Evolutionary conservation across 1,139 yeast species (phyloP).

Genomic region (Candida tetrigidarum): DNA sequence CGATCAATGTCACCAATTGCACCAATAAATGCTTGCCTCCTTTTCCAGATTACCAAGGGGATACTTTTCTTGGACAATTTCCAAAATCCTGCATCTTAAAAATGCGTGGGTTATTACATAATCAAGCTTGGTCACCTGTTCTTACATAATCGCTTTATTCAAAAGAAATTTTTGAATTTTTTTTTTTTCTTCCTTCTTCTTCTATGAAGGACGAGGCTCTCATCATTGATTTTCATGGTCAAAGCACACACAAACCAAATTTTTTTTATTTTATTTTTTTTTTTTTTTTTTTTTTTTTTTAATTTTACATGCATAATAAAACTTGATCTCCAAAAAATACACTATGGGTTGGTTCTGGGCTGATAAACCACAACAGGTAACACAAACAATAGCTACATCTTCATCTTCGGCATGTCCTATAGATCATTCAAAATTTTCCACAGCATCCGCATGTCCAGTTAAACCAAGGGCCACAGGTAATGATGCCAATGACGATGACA

Average conservation of each 20-base stretch:
- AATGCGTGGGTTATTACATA: background rate
- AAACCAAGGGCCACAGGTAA: conserved; percentile 6
- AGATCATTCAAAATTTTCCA: conserved; percentile 22
- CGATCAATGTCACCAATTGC: too few species aligned
- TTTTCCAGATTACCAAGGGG: too few species aligned
- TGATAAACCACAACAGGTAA: conserved; percentile 25
- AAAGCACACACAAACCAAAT: background rate
- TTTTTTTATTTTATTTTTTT: background rate
- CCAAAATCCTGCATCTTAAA: background rate
- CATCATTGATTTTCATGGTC: background rate
- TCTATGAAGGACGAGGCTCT: too few species aligned
- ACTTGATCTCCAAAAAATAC: background rate
- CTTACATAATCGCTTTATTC: background rate
- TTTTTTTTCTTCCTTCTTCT: background rate
- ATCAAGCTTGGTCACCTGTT: background rate
- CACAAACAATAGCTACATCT: conserved; percentile 10
- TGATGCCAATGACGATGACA: conserved; percentile 7
- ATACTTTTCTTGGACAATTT: too few species aligned
- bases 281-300: background rate
- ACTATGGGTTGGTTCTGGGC: conserved; percentile 91
- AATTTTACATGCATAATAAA: background rate
- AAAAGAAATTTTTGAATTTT: background rate
- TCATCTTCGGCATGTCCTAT: conserved; percentile 33
- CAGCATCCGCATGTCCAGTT: conserved; percentile 16
- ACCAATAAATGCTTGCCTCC: too few species aligned